These are phyloP conservation scores for Globisporangium rhizosaccharum DNA, from an alignment of 352 stramenopile genomes.

Conservation along the genomic window DNA sequence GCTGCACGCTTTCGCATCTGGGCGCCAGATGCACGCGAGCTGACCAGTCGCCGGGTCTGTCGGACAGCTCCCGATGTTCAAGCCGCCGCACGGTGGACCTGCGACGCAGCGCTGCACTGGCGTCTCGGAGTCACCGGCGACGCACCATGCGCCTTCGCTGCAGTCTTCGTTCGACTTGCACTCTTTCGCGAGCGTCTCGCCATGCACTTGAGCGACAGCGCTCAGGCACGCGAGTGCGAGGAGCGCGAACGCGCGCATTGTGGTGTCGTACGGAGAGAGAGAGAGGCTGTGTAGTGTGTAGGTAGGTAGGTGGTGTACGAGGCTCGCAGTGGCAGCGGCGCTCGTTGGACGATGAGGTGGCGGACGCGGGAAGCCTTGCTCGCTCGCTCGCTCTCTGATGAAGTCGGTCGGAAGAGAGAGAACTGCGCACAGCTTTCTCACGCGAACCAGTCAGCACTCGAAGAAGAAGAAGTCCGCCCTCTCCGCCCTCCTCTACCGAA, in stretches of 20 bases:
- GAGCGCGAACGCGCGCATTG: conserved; percentile 9
- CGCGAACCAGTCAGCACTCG: too few relatives aligned
- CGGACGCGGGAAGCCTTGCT: not conserved
- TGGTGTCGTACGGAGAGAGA: not conserved
- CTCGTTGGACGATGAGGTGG: too few relatives aligned
- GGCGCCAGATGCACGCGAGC: conserved; percentile 60
- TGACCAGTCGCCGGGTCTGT: conserved; percentile 49
- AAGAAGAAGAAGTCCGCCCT: too few relatives aligned
- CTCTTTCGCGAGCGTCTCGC: conserved; percentile 33
- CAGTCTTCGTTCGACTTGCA: conserved; percentile 65
- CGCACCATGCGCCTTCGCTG: conserved; percentile 51
- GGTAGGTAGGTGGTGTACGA: too few relatives aligned
- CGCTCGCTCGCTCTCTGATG: too few relatives aligned
- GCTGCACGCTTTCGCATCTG: conserved; percentile 19
- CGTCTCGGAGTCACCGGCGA: conserved; percentile 57
- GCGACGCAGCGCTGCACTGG: conserved; percentile 69
- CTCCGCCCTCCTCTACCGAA: too few relatives aligned
- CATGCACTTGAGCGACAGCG: not conserved
- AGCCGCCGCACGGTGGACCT: conserved; percentile 46
- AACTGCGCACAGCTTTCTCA: too few relatives aligned
- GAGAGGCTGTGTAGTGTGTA: too few relatives aligned
- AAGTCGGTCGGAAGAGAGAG: too few relatives aligned
- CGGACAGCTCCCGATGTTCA: conserved; percentile 46
- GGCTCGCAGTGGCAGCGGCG: too few relatives aligned
- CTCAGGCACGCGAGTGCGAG: conserved; percentile 10